A percentile compares a stretch with the other conserved stretches of the same genome.
These are phyloP conservation scores for Artemisia tridentata DNA, from an alignment of 129 eudicot genomes.

Conservation along the genomic window DNA sequence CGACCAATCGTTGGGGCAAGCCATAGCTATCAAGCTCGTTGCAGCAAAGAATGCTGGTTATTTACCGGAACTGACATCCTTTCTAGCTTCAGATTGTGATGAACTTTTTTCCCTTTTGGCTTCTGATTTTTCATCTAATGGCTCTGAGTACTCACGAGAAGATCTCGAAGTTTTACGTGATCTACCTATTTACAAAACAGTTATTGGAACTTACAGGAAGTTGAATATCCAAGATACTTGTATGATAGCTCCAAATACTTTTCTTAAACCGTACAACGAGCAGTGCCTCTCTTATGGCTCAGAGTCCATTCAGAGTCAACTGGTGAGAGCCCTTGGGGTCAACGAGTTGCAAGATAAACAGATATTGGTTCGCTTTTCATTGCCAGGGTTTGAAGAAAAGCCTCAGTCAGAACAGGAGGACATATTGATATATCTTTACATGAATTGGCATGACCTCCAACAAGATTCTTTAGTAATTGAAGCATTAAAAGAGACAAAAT, in stretches of 20 bases:
- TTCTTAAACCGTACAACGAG: constrained; percentile 70
- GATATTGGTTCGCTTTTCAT: constrained; percentile 74
- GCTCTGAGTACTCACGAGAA: constrained; percentile 67
- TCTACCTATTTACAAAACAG: constrained; percentile 83
- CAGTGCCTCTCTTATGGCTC: constrained; percentile 64
- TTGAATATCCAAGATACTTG: constrained; percentile 61
- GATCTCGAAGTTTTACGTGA: constrained; percentile 76
- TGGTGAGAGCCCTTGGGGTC: constrained; percentile 85
- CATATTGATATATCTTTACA: constrained; percentile 65
- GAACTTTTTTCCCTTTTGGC: constrained; percentile 67
- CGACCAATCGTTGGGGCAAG: constrained; percentile 65
- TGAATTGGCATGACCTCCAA: constrained; percentile 86
- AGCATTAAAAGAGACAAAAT: constrained; percentile 72
- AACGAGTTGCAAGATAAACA: constrained; percentile 76
- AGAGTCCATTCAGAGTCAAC: constrained; percentile 48
- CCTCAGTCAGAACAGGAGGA: constrained; percentile 79
- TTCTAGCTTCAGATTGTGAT: constrained; percentile 62
- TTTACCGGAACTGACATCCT: constrained; percentile 65
- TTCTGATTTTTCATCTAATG: constrained; percentile 61
- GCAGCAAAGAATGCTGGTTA: constrained; percentile 89
- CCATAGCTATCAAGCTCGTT: constrained; percentile 78
- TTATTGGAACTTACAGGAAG: constrained; percentile 60
- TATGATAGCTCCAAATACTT: constrained; percentile 69
- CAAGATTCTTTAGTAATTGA: constrained; percentile 63
- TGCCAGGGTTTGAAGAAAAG: constrained; percentile 83